Conservation (phyloP, 441 rosid species). For the Isatis lusitanica region DNA sequence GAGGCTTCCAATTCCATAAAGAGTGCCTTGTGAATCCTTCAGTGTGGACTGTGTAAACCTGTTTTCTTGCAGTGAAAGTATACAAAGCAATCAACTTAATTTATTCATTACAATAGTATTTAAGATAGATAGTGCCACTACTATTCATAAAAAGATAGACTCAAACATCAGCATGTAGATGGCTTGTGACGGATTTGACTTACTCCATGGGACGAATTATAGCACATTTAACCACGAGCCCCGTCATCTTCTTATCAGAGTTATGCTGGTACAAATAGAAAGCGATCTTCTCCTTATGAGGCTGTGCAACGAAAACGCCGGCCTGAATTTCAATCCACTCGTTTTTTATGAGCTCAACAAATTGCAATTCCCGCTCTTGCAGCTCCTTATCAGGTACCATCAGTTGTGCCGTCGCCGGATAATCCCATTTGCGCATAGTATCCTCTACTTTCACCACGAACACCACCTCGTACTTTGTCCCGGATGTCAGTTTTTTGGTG, state of each 20-base stretch:
- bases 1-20: too few species aligned
- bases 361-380: slow-evolving; percentile 35
- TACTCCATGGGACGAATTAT: slow-evolving; percentile 42
- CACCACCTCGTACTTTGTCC: slow-evolving; percentile 41
- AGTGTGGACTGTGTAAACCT: too few species aligned
- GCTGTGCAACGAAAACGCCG: slow-evolving; percentile 43
- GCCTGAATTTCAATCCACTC: slow-evolving; percentile 58
- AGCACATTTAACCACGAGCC: slow-evolving; percentile 56
- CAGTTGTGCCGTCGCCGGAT: slow-evolving; percentile 45
- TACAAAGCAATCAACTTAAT: background rate
- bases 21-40: too few species aligned
- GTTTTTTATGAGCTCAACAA: slow-evolving; percentile 39
- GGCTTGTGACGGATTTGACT: background rate
- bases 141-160: background rate
- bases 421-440: slow-evolving; percentile 44
- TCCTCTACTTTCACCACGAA: slow-evolving; percentile 47
- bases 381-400: slow-evolving; percentile 43
- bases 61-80: too few species aligned
- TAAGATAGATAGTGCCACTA: background rate
- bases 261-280: slow-evolving; percentile 44
- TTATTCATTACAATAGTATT: background rate
- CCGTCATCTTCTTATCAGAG: slow-evolving; percentile 45
- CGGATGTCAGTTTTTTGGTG: slow-evolving; percentile 41
- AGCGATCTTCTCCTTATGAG: slow-evolving; percentile 35
- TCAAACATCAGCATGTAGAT: background rate